Evolutionary conservation across 371 early-diverging fungal genomes (phyloP), one percentile per base, ranked within the genome.

Genomic region (Coemansia sp.): DNA sequence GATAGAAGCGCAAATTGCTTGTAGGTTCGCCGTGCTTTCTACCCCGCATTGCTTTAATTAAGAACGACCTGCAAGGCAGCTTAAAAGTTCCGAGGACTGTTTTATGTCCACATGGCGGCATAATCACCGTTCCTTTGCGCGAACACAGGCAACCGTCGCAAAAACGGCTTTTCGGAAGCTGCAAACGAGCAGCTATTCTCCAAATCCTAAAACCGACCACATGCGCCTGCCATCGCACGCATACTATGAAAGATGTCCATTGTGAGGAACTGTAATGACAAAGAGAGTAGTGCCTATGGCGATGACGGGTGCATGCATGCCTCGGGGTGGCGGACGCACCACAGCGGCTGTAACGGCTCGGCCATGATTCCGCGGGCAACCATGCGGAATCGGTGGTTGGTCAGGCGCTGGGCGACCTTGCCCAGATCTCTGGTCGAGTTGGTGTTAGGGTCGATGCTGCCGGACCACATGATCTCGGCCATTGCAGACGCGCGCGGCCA

Each of bases 401-500:
- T 83, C 57, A 93, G 81, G 53, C 92, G 84, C 14, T 85, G 82
- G 48, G 85, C 78, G 31, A 87, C 87, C 69, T 86, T 85, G 38
- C 79, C 81, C 5, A 77, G 72, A 20, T 74, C 68, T 8, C 85
- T 84, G 43, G 78, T 78, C 3, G 75, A 30, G 41, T 72, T 72
- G 3, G 72, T 70, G 16, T 52, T 12, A 1, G 72, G 56, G 57
- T 87, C 82, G 50, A 82, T 82, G 66, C 79, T 82, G 12, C 90
- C 90, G 10, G 88, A 86, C 92, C 92, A 92, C 65, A 86, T 80
- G 30, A 85, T 67, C 79, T 91, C 92, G 38, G 90, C 85, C 33
- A 86, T 82, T 20, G 90, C 89, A 14, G 87, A 78, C 41, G 86
- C 66, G 48, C 91, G 87, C 38, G 90, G 91, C 90, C 92, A 93